These are phyloP conservation scores for Candida succiphila DNA, from an alignment of 805 yeast genomes.

Conservation along the genomic window DNA sequence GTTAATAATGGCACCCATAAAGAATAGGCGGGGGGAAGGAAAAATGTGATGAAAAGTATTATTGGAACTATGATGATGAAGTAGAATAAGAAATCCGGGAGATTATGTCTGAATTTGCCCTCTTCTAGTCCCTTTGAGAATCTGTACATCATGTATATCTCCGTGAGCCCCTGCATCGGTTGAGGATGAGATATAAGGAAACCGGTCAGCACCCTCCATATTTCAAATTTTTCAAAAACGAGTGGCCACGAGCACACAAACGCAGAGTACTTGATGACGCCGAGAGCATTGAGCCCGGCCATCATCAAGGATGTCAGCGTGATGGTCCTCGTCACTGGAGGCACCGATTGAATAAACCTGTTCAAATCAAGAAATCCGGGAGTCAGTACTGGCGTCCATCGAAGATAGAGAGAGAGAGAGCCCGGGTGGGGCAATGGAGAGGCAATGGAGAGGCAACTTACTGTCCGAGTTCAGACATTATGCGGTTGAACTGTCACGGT, in stretches of 20 bases:
- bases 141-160: conserved; percentile 46
- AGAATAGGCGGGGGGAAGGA: conserved; percentile 19
- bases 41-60: conserved; percentile 25
- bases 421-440: not conserved
- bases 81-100: conserved; percentile 50
- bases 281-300: conserved; percentile 28
- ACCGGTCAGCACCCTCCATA: conserved; percentile 39
- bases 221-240: conserved; percentile 24
- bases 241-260: conserved; percentile 22
- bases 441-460: conserved; percentile 9
- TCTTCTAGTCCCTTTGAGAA: conserved; percentile 48
- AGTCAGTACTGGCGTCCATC: conserved; percentile 3
- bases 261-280: conserved; percentile 12
- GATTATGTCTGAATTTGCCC: conserved; percentile 34
- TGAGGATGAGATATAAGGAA: conserved; percentile 34
- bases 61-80: conserved; percentile 37
- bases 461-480: conserved; percentile 24
- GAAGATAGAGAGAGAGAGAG: conserved; percentile 1
- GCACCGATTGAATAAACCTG: conserved; percentile 34
- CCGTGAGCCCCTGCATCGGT: conserved; percentile 36
- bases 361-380: not conserved
- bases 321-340: conserved; percentile 53
- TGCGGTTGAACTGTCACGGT: too few species aligned
- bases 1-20: conserved; percentile 33
- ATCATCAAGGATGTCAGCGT: conserved; percentile 37